Conservation (phyloP, 345 rosid species). For the Eucalyptus sp. region DNA sequence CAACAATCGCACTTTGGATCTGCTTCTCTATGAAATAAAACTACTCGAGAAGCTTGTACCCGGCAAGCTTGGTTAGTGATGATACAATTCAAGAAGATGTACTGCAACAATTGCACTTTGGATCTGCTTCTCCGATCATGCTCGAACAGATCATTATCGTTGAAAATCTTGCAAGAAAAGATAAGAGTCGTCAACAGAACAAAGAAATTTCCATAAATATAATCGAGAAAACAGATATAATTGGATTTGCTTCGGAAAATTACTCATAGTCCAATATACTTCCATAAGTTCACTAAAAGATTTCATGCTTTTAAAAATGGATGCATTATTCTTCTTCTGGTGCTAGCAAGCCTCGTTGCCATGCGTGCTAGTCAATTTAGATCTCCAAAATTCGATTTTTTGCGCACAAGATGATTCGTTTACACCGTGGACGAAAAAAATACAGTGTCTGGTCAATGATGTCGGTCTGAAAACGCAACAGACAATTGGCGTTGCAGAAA, state of each 20-base stretch:
- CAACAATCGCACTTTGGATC: constrained; percentile 67
- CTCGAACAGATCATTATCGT: neutral
- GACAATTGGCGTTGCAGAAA: neutral
- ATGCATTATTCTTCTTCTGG: neutral
- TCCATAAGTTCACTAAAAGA: neutral
- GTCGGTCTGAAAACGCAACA: neutral
- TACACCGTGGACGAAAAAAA: too few relatives aligned
- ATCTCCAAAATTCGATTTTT: neutral
- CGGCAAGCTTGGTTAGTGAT: too few relatives aligned
- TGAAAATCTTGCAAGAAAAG: neutral
- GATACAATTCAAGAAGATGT: constrained; percentile 22
- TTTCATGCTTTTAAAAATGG: neutral
- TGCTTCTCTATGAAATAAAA: constrained; percentile 5
- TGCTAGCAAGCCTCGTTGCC: neutral
- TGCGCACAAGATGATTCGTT: neutral
- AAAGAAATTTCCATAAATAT: neutral
- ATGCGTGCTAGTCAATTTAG: neutral
- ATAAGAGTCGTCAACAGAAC: neutral
- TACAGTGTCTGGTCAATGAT: neutral
- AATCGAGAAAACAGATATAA: neutral
- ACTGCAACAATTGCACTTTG: constrained; percentile 62
- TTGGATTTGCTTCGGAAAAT: neutral
- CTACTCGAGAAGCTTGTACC: too few relatives aligned
- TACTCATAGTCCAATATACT: neutral
- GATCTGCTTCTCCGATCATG: constrained; percentile 32